Conservation (phyloP, 805 yeast genomes). For the Metschnikowia cubensis region DNA sequence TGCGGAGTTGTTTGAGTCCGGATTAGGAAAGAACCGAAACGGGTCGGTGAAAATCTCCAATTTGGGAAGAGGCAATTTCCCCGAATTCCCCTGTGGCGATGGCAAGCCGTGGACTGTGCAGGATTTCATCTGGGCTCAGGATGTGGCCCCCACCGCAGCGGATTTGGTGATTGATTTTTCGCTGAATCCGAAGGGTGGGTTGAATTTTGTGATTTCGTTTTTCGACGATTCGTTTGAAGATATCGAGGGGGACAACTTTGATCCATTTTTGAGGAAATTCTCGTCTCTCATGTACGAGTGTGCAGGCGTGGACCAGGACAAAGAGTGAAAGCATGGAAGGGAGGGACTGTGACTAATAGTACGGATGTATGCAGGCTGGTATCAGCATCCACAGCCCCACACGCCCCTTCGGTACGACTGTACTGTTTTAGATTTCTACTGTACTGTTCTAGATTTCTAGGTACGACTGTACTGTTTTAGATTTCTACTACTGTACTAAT, state of each 20-base stretch:
- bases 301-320: slow-evolving; percentile 3
- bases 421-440: too few species aligned
- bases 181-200: slow-evolving; percentile 29
- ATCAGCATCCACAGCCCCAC: too few species aligned
- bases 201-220: slow-evolving; percentile 32
- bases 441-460: too few species aligned
- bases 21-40: slow-evolving; percentile 23
- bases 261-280: slow-evolving; percentile 19
- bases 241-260: slow-evolving; percentile 21
- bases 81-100: slow-evolving; percentile 10
- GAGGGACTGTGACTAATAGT: too few species aligned
- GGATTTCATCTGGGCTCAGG: slow-evolving; percentile 35
- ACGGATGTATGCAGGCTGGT: too few species aligned
- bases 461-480: too few species aligned
- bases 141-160: slow-evolving; percentile 29
- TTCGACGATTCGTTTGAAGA: slow-evolving; percentile 27
- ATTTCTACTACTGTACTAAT: too few species aligned
- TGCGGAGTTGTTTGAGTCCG: slow-evolving; percentile 20
- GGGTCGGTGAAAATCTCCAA: slow-evolving; percentile 37
- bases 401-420: too few species aligned
- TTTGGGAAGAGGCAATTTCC: slow-evolving; percentile 29
- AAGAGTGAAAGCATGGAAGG: too few species aligned
- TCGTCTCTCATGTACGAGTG: slow-evolving; percentile 7
- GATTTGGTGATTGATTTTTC: slow-evolving; percentile 35
- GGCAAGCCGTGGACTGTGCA: slow-evolving; percentile 23